Evolutionary conservation across 768 basidiomycete genomes (phyloP).

Genomic region (Podaxis mareebaensis): DNA sequence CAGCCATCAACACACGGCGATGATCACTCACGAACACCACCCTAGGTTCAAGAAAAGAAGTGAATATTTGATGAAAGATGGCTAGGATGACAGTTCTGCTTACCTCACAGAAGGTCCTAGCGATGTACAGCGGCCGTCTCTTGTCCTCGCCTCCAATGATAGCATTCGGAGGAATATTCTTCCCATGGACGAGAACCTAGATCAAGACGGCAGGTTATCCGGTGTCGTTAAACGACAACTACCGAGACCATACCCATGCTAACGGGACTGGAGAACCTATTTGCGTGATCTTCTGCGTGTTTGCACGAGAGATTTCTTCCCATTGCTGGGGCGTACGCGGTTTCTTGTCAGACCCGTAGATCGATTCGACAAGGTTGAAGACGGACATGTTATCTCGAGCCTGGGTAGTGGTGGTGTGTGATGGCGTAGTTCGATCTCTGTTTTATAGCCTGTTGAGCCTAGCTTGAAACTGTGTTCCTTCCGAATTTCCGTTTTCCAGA

Average conservation of each 20-base stretch:
- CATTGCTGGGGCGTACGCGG: slow-evolving; percentile 24
- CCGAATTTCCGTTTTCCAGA: not conserved
- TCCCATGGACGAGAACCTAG: slow-evolving; percentile 22
- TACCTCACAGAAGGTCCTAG: slow-evolving; percentile 25
- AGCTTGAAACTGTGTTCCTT: not conserved
- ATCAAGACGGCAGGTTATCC: not conserved
- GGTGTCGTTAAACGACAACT: not conserved
- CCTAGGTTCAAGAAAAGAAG: not conserved
- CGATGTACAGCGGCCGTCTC: slow-evolving; percentile 22
- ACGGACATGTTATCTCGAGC: not conserved
- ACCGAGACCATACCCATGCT: slow-evolving; percentile 22
- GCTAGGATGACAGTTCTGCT: not conserved
- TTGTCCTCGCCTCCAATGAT: slow-evolving; percentile 23
- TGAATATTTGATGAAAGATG: not conserved
- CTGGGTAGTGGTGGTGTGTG: not conserved
- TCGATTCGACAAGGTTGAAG: slow-evolving; percentile 11
- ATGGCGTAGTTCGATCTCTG: not conserved
- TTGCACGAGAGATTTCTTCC: slow-evolving; percentile 20
- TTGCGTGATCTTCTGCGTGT: slow-evolving; percentile 18
- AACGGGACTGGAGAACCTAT: slow-evolving; percentile 23
- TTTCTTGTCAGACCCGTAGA: slow-evolving; percentile 21
- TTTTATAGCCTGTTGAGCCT: not conserved
- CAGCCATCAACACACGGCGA: not conserved
- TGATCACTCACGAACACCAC: slow-evolving; percentile 9
- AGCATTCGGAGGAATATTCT: slow-evolving; percentile 22